These are phyloP conservation scores for Mucor velutinosus DNA, from an alignment of 371 early-diverging fungal genomes.

Conservation along the genomic window DNA sequence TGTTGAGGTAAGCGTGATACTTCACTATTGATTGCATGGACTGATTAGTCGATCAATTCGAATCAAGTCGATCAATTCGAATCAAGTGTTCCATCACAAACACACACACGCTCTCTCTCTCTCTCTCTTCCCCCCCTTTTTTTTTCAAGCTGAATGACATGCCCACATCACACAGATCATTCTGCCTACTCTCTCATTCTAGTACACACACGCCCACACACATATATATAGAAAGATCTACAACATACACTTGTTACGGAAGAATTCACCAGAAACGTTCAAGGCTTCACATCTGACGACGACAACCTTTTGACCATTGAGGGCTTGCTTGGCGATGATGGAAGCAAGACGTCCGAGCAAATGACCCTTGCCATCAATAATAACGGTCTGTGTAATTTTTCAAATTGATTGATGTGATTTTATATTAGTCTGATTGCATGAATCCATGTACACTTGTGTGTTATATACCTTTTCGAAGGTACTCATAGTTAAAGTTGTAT, in stretches of 20 bases:
- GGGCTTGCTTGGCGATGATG: slow-evolving; percentile 98
- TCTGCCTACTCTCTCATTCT: not conserved
- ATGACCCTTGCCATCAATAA: slow-evolving; percentile 99
- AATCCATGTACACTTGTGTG: not conserved
- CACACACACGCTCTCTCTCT: not conserved
- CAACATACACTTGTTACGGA: slow-evolving; percentile 96
- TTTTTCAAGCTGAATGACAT: not conserved
- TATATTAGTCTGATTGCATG: not conserved
- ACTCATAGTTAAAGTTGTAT: not conserved
- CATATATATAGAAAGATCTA: not conserved
- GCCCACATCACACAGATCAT: not conserved
- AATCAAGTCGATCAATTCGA: not conserved
- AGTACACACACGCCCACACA: too few relatives aligned
- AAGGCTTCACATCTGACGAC: slow-evolving; percentile 98
- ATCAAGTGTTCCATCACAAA: not conserved
- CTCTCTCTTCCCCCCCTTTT: not conserved
- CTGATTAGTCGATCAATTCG: not conserved
- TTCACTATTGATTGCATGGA: slow-evolving; percentile 62
- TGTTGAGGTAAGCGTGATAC: slow-evolving; percentile 97
- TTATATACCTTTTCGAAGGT: slow-evolving; percentile 2
- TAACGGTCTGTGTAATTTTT: slow-evolving; percentile 78
- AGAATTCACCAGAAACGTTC: slow-evolving; percentile 98
- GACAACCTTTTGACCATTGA: slow-evolving; percentile 97
- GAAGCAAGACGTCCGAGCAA: slow-evolving; percentile 99
- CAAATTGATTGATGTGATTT: not conserved